Base-by-base conservation (phyloP, 495 filamentous ascomycete genomes). In the Aspergillus haitiensis region DNA sequence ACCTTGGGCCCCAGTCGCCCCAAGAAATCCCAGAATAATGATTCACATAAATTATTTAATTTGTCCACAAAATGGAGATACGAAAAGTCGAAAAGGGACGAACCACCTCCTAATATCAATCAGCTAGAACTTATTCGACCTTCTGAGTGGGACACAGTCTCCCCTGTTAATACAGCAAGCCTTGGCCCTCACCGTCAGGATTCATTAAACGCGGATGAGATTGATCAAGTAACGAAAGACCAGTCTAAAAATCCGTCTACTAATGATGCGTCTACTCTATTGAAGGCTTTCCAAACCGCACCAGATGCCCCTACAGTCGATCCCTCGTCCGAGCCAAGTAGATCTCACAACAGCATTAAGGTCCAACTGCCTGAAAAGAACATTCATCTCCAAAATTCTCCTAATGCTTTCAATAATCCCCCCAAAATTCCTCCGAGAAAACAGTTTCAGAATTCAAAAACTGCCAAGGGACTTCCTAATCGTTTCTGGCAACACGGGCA, bases 41-140 rank as follows among this genome's bases (percentile, higher is more conserved):
- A 64, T 18, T 31, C 49, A 15, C 42, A 52, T 15, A 70, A 62
- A 18, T 45, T 12, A 13, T 68, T 64, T n/a, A 66, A 55, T 37
- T 44, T 67, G 46, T 68, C 59, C 16, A 69, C 63, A 0, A 66
- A 64, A 35, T 52, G 66, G 40, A 68, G 55, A 16, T 55, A 61
- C 27, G 61, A 82, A 67, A 83, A 83, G 67, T 21, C 61, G 5
- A 74, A 74, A 48, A 72, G 70, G 48, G 63, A 72, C 9, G 78
- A 84, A 55, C 66, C 66, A 5, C 72, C 71, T 12, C 80, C 78
- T 5, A 78, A 86, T 55, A 64, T 74, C 21, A 72, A 59, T 47
- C 60, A 74, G 33, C 50, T 82, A 21, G 61, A 78, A 8, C 67
- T 82, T 6, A 63, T 72, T 44, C 65, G 69, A 59, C 72, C 73